phyloP scores from a whole-genome alignment of 2,329 filamentous ascomycete species.

The Alternaria sp. region DNA sequence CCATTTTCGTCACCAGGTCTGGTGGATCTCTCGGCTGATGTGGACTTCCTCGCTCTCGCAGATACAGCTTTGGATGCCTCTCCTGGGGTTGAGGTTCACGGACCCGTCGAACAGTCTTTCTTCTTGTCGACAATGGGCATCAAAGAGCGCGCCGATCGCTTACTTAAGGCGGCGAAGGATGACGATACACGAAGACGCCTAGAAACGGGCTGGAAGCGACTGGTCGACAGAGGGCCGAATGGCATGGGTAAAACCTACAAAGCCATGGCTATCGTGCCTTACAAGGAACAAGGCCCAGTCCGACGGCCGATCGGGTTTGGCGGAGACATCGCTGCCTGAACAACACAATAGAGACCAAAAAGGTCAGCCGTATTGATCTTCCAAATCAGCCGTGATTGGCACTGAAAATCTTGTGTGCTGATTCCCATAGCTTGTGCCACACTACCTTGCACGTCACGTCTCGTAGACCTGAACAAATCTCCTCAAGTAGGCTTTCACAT shows the following conservation, averaged over 20 bases:
- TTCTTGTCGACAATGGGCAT: constrained; percentile 88
- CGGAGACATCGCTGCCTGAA: constrained; percentile 61
- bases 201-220: constrained; percentile 76
- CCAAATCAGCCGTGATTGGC: background rate
- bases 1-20: constrained; percentile 82
- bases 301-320: constrained; percentile 91
- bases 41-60: constrained; percentile 88
- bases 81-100: constrained; percentile 86
- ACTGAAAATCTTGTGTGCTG: background rate
- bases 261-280: constrained; percentile 84
- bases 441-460: background rate
- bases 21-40: constrained; percentile 90
- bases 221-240: constrained; percentile 81
- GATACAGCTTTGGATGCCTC: constrained; percentile 80
- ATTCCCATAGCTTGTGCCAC: background rate
- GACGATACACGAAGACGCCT: constrained; percentile 60
- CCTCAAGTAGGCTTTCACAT: background rate
- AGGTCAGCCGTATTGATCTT: background rate
- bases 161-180: constrained; percentile 50
- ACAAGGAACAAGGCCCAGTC: constrained; percentile 66
- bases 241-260: constrained; percentile 98
- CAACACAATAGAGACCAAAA: background rate
- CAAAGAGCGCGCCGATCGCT: constrained; percentile 51
- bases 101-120: constrained; percentile 82
- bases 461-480: background rate